Percentiles rank a stretch among this genome's conserved stretches.
phyloP scores from a whole-genome alignment of 305 asterid genomes.

The Solanum chacoense region DNA sequence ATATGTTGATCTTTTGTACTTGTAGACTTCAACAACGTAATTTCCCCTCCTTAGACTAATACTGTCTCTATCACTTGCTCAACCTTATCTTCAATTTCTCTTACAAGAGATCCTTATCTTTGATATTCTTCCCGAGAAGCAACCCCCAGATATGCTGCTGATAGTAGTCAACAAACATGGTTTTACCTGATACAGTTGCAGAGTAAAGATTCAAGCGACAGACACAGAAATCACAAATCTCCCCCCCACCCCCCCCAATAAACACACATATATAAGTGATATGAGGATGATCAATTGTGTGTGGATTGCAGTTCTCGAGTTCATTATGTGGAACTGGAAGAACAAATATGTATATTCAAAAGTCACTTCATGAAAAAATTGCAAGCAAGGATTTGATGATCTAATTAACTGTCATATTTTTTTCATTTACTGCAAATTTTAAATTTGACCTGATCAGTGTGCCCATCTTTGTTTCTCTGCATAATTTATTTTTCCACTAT shows the following conservation, averaged over 20 bases:
- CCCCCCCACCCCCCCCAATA: neutral
- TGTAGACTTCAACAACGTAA: neutral
- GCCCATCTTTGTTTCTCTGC: neutral
- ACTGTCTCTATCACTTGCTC: neutral
- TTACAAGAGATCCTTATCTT: neutral
- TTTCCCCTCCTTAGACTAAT: neutral
- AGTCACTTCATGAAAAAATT: neutral
- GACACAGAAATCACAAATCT: neutral
- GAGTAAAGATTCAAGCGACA: neutral
- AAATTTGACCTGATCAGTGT: neutral
- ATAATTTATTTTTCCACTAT: constrained; percentile 9
- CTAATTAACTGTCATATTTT: neutral
- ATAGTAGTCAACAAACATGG: neutral
- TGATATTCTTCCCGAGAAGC: neutral
- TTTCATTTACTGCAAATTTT: neutral
- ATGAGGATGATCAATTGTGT: neutral
- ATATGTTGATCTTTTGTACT: neutral
- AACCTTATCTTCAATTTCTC: neutral
- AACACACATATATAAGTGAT: neutral
- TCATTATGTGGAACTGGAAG: neutral
- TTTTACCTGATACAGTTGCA: neutral
- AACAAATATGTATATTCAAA: neutral
- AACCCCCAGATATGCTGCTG: neutral
- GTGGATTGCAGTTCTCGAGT: neutral
- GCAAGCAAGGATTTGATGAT: neutral